Evolutionary conservation across 345 rosid species (phyloP), one percentile per base, ranked within the genome.

Genomic region (Excoecaria cochinchinensis): DNA sequence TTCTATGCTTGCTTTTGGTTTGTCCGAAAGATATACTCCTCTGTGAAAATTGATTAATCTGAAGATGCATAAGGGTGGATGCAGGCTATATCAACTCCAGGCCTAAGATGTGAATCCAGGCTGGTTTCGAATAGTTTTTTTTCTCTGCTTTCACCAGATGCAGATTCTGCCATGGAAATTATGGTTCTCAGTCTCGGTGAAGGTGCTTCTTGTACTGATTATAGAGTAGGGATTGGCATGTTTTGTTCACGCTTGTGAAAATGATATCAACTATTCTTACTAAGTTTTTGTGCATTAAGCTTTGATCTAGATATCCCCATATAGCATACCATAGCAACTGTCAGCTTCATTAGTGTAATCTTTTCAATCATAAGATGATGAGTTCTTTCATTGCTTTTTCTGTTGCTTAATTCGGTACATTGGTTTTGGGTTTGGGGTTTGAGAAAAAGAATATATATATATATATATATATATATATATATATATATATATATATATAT

Each of bases 1-100:
- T 95, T 95, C 86, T 95, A 92, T 21, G 97, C 99, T 0, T 95
- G 99, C 86, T 95, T 95, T 86, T 95, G 95, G 97, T 95, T 92
- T 68, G 97, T 95, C 40, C 81, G 97, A 71, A 95, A 92, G 88
- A 95, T 95, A 78, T 95, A 95, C 78, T 90, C 99, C 17, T 92
- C 99, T 0, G 97, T 95, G 81, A 95, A 95, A 80, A 92, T 95
- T 15, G 99, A 95, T 83, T 95, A 84, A 90, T 82, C 57, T 61
- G 80, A 76, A 62, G 40, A 62, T 68, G 70, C 65, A 74, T 68
- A 56, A 75, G 55, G 72, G 74, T 58, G 48, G 51, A 25, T 16
- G 22, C 58, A 64, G 67, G n/a, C 24, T 3, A 50, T 11, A 40
- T 16, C 40, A 15, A 24, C 59, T 12, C 53, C 46, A 39, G 65